Evolutionary conservation across 2,329 filamentous ascomycete genomes (phyloP).

Genomic region (Cercospora zeae-maydis): DNA sequence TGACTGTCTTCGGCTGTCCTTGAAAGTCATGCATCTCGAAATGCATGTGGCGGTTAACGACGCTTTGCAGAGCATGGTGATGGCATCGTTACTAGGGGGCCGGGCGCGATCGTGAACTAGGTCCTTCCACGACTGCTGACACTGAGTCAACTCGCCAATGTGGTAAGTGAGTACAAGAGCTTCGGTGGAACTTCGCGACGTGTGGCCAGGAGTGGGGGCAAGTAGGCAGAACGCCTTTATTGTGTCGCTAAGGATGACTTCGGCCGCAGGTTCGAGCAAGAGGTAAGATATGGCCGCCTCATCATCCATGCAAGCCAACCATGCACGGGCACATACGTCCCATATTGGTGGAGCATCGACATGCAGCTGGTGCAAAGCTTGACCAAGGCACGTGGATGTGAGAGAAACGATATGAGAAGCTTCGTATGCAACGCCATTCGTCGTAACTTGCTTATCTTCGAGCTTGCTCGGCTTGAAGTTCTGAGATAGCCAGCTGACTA

Average conservation of each 20-base stretch:
- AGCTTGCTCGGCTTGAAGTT: conserved; percentile 69
- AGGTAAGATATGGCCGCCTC: conserved; percentile 49
- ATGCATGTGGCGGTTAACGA: conserved; percentile 30
- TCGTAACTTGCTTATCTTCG: conserved; percentile 63
- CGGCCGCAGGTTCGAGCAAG: conserved; percentile 37
- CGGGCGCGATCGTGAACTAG: conserved; percentile 2
- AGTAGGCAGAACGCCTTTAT: background rate
- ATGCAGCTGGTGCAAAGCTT: conserved; percentile 32
- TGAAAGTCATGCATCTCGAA: conserved; percentile 27
- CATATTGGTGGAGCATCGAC: conserved; percentile 36
- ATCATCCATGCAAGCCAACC: conserved; percentile 42
- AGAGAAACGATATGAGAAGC: conserved; percentile 66
- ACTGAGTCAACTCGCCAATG: conserved; percentile 22
- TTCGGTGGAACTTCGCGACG: conserved; percentile 17
- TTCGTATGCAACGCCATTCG: conserved; percentile 59
- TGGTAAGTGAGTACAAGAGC: conserved; percentile 26
- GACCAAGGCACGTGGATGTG: conserved; percentile 66
- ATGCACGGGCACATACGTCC: conserved; percentile 44
- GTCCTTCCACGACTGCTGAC: conserved; percentile 20
- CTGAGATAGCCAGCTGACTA: conserved; percentile 76
- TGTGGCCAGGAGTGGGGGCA: background rate
- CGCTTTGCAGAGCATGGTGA: conserved; percentile 27
- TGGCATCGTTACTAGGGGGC: conserved; percentile 19
- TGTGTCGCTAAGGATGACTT: conserved; percentile 3
- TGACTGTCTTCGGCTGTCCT: conserved; percentile 29